Evolutionary conservation across 345 rosid species (phyloP).

Genomic region (Bruguiera gymnorhiza): DNA sequence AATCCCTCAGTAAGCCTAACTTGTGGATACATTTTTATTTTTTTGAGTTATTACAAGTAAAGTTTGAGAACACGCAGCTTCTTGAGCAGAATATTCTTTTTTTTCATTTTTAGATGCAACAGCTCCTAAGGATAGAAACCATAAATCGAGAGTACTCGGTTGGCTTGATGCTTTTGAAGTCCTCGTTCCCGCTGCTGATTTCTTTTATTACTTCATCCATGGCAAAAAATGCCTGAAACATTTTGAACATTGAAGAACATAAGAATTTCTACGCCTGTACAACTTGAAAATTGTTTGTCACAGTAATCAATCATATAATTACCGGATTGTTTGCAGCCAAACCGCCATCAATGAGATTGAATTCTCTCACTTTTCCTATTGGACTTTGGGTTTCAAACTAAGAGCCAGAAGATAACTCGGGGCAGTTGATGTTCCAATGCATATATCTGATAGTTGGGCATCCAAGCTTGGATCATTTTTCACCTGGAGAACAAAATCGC

Average conservation of each 20-base stretch:
- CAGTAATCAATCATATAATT: neutral
- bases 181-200: neutral
- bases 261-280: neutral
- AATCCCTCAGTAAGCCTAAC: too few species aligned
- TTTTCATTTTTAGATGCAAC: neutral
- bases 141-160: neutral
- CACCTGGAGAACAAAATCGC: slow-evolving; percentile 20
- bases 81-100: neutral
- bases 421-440: slow-evolving; percentile 62
- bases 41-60: too few species aligned
- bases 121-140: neutral
- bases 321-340: slow-evolving; percentile 75
- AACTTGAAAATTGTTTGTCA: neutral
- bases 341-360: slow-evolving; percentile 73
- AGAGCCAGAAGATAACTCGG: slow-evolving; percentile 63
- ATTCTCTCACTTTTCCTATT: slow-evolving; percentile 34
- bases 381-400: slow-evolving; percentile 34
- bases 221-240: neutral
- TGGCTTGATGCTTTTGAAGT: neutral
- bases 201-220: neutral
- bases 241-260: neutral
- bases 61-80: neutral
- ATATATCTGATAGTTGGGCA: slow-evolving; percentile 55
- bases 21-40: too few species aligned
- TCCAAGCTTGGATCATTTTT: slow-evolving; percentile 34